Base-by-base conservation (phyloP, 1,284 basidiomycete genomes). In the Pterulicium gracile region DNA sequence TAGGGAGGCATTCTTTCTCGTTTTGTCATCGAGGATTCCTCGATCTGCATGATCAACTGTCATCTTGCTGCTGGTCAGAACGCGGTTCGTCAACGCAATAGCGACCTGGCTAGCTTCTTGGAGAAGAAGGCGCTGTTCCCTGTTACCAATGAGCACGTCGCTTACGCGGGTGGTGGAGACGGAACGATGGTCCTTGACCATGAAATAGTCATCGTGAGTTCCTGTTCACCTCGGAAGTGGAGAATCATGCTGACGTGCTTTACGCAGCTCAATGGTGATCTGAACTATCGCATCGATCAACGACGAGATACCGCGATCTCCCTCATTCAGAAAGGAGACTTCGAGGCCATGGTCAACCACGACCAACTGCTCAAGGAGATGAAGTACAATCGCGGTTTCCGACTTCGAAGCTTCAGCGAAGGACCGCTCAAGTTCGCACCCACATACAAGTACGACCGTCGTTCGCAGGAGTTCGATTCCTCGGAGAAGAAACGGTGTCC, bases 141-240 rank as follows among this genome's bases (percentile, higher is more conserved):
- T 0, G 61, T 66, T 13, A 58, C 64, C 1, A 72, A 76, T 17
- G 71, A 77, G 35, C 64, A 70, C 2, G 52, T 81, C 14, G 81
- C 83, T 1, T 98, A 87, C 56, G 79, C 88, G 3, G 84, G 87
- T 39, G 95, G 95, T 13, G 94, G 95, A 0, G 88, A 95, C 60
- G 95, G 95, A 0, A 79, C 87, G n/a, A 91, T 88, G 75, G 81
- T 95, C 15, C 68, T 96, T 23, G 95, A 98, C 58, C 95, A 98
- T 63, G 93, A 98, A 58, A 75, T 95, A 44, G 89, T 93, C 50
- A 82, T 98, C 48, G 82, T 97, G 53, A 67, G 88, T 73, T 15
- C 2, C n/a, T 20, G 18, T 17, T 19, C 7, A 15, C 7, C 19
- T 19, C 39, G 10, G n/a, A 10, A 41, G 10, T 41, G n/a, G 27